Conservation (phyloP, 768 basidiomycete genomes). For the Tulasnella sp. region DNA sequence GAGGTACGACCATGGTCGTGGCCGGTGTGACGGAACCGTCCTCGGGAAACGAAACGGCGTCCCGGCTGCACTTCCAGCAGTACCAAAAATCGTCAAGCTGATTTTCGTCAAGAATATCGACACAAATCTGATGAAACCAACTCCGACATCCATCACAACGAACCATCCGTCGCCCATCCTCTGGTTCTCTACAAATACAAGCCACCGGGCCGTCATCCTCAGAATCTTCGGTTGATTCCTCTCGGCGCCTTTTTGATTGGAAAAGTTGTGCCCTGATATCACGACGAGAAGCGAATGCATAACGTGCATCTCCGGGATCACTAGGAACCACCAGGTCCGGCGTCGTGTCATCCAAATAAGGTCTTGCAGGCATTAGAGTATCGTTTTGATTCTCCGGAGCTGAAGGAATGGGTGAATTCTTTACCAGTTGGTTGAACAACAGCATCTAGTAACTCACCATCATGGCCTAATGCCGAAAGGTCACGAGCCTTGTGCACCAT, state of each 20-base stretch:
- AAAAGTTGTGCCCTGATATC: constrained; percentile 38
- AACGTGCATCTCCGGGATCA: constrained; percentile 65
- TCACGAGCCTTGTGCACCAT: background rate
- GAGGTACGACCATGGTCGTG: constrained; percentile 1
- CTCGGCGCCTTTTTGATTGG: constrained; percentile 37
- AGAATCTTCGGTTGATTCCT: constrained; percentile 26
- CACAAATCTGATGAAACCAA: constrained; percentile 74
- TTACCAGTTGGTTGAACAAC: constrained; percentile 19
- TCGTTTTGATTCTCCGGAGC: constrained; percentile 22
- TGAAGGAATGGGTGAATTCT: constrained; percentile 12
- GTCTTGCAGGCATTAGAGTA: constrained; percentile 17
- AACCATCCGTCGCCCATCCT: constrained; percentile 63
- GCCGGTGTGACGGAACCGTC: background rate
- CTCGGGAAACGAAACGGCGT: background rate
- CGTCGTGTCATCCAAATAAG: constrained; percentile 10
- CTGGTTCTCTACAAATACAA: constrained; percentile 53
- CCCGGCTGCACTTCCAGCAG: constrained; percentile 38
- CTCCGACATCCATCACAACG: constrained; percentile 69
- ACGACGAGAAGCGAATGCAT: constrained; percentile 58
- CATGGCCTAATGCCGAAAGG: background rate
- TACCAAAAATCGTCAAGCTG: constrained; percentile 71
- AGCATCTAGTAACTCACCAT: background rate
- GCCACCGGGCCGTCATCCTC: constrained; percentile 39
- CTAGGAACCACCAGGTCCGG: constrained; percentile 28
- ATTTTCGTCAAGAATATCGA: constrained; percentile 50